A percentile compares a stretch with the other conserved stretches of the same genome.
Conservation (phyloP, 1,284 basidiomycete genomes). For the Phellopilus nigrolimitatus region DNA sequence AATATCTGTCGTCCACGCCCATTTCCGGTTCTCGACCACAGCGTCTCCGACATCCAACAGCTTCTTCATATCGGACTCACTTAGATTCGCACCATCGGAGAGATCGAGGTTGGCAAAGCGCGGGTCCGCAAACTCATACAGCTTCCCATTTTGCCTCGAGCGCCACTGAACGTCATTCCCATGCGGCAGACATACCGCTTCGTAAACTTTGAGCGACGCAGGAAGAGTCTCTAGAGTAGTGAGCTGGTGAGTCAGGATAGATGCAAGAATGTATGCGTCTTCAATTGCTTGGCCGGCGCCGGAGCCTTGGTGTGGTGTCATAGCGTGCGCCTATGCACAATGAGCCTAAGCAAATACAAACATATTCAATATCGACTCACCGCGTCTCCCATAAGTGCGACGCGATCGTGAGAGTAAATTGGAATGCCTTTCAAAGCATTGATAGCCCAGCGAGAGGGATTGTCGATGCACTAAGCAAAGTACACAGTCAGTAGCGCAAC, state of each 20-base stretch:
- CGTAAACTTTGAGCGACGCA: constrained; percentile 32
- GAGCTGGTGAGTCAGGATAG: constrained; percentile 29
- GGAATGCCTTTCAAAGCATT: constrained; percentile 10
- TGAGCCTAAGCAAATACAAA: background rate
- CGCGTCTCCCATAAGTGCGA: constrained; percentile 22
- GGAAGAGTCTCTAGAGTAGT: constrained; percentile 24
- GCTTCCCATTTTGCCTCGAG: constrained; percentile 26
- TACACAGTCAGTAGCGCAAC: background rate
- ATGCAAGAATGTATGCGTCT: constrained; percentile 34
- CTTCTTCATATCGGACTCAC: constrained; percentile 9
- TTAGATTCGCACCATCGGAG: background rate
- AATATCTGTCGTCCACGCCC: constrained; percentile 22
- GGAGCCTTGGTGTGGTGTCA: constrained; percentile 22
- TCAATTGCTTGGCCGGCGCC: constrained; percentile 22
- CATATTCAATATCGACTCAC: constrained; percentile 6
- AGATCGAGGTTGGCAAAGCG: constrained; percentile 18
- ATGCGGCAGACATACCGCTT: constrained; percentile 34
- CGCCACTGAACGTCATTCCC: constrained; percentile 28
- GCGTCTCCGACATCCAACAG: constrained; percentile 27
- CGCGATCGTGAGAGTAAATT: constrained; percentile 13
- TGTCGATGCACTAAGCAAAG: constrained; percentile 18
- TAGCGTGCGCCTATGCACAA: constrained; percentile 20
- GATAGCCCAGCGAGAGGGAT: constrained; percentile 21
- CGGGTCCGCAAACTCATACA: constrained; percentile 27
- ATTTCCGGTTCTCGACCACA: constrained; percentile 31